Evolutionary conservation across 257 asterid genomes (phyloP), one percentile per base, ranked within the genome.

Genomic region (Craterostigma plantagineum): DNA sequence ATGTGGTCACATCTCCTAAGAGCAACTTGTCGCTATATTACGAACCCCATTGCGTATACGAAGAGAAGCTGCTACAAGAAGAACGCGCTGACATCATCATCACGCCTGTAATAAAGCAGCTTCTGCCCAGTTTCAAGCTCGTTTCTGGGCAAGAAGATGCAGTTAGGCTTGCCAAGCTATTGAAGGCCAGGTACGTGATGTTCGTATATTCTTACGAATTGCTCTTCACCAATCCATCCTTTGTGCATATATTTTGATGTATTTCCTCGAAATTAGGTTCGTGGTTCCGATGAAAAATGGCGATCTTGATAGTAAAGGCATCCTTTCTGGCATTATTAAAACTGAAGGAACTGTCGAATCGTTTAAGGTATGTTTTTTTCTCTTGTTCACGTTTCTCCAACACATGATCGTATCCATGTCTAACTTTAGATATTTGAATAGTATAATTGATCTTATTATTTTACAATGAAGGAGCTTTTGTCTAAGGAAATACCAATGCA

Each of bases 131-230:
- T 52, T 76, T 82, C 60, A 66, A 77, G 45, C 46, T 87, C 65
- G 95, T 87, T 49, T 82, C 85, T 7, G 94, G 97, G 33, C 97
- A 86, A 48, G 92, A 73, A 43, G 97, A 78, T 51, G 96, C 94
- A 11, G 92, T 82, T 72, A 67, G 71, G 36, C 95, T 82, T 2
- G 90, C 90, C 18, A 72, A 74, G 53, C 58, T 68, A 53, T 75
- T 82, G 52, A 64, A 60, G 14, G 93, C 97, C 43, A 73, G 71
- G 97, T 86, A 64, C 33, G 47, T 53, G 42, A 11, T 33, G 33
- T 12, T 8, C 16, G 14, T 17, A 11, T 38, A 34, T 35, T 13
- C 41, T 9, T 7, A 12, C 11, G 35, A 12, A 7, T 45, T 11
- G 17, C 15, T 5, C 14, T 14, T 1, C 4, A 1, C 5, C 10